Conservation (phyloP, 768 basidiomycete genomes). For the Boletus pseudo-olivaceus region DNA sequence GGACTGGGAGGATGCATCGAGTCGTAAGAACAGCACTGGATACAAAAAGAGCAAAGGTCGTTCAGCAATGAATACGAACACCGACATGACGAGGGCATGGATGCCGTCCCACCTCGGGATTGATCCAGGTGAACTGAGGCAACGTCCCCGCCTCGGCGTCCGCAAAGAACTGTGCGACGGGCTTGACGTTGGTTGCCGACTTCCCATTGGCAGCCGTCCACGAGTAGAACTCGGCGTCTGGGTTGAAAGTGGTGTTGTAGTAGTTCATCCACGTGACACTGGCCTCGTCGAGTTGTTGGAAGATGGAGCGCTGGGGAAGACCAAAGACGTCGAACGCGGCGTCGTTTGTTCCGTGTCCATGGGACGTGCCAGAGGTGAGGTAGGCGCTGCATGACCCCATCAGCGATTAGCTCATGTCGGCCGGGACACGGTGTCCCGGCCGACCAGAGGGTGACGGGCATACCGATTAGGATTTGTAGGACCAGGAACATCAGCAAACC, state of each 20-base stretch:
- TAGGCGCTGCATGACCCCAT: constrained; percentile 13
- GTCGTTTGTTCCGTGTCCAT: constrained; percentile 23
- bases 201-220: constrained; percentile 21
- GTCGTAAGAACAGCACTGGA: constrained; percentile 21
- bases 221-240: constrained; percentile 21
- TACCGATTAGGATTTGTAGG: constrained; percentile 28
- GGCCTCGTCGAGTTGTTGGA: constrained; percentile 26
- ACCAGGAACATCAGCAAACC: constrained; percentile 26
- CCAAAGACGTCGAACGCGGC: constrained; percentile 13
- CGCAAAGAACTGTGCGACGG: constrained; percentile 14
- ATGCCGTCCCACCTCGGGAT: constrained; percentile 21
- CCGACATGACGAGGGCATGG: too few species aligned
- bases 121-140: constrained; percentile 27
- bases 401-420: background rate
- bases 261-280: constrained; percentile 25
- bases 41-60: background rate
- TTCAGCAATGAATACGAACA: background rate
- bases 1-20: constrained; percentile 5
- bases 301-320: constrained; percentile 27
- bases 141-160: constrained; percentile 22
- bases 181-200: constrained; percentile 13
- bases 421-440: background rate
- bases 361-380: constrained; percentile 25
- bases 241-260: constrained; percentile 28
- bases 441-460: background rate